Conservation (phyloP, 2,329 filamentous ascomycete genomes). For the Fusarium sp. region DNA sequence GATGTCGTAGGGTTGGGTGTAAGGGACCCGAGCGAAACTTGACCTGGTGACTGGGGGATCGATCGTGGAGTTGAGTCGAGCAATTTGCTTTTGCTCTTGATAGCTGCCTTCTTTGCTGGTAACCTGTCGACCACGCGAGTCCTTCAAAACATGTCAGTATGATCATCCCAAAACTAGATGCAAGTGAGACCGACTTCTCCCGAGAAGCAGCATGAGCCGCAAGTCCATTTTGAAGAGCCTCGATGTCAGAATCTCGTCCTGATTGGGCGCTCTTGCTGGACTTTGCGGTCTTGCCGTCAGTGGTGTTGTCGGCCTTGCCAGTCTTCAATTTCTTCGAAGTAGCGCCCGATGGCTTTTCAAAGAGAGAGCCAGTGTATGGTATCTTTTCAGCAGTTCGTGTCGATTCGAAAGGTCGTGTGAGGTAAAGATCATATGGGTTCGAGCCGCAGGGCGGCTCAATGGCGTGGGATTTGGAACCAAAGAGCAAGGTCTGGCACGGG, state of each 20-base stretch:
- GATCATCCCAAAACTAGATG: conserved; percentile 9
- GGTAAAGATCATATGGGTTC: conserved; percentile 65
- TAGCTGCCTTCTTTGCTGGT: conserved; percentile 46
- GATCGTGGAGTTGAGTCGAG: conserved; percentile 53
- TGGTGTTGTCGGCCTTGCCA: conserved; percentile 46
- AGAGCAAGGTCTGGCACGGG: conserved; percentile 60
- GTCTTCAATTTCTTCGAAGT: conserved; percentile 38
- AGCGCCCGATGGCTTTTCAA: conserved; percentile 52
- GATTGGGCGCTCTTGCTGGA: conserved; percentile 50
- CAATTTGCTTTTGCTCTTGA: conserved; percentile 56
- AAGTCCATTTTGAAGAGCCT: conserved; percentile 57
- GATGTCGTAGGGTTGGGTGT: conserved; percentile 61
- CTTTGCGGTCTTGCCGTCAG: conserved; percentile 44
- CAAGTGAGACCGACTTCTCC: conserved; percentile 47
- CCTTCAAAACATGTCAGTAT: conserved; percentile 46
- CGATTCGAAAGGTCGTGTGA: conserved; percentile 61
- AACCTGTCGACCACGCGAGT: conserved; percentile 49
- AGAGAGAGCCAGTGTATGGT: conserved; percentile 62
- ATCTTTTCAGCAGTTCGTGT: conserved; percentile 59
- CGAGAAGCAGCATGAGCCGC: conserved; percentile 49
- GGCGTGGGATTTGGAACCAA: conserved; percentile 60
- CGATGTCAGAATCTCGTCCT: conserved; percentile 61
- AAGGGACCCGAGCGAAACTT: conserved; percentile 64
- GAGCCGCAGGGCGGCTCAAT: conserved; percentile 57
- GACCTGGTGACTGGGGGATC: conserved; percentile 64